Conservation (phyloP, 148 eudicot species). For the Cornus florida region DNA sequence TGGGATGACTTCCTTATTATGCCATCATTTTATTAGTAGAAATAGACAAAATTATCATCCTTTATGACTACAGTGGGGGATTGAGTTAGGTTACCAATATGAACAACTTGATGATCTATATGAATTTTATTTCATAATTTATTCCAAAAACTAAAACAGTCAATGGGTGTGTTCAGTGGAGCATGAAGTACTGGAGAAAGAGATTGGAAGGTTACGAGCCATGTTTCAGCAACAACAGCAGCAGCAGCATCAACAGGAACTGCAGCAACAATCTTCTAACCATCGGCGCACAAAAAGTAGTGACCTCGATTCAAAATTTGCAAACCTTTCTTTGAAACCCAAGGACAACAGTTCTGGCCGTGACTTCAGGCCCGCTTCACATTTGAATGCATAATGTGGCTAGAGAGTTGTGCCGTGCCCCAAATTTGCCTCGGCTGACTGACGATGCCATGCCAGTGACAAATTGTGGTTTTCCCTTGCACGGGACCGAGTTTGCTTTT, state of each 20-base stretch:
- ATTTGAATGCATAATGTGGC: constrained; percentile 34
- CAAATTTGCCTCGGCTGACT: constrained; percentile 19
- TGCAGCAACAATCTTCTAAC: constrained; percentile 41
- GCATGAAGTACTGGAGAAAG: constrained; percentile 82
- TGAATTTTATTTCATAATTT: not conserved
- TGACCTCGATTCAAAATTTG: constrained; percentile 78
- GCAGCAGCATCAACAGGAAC: constrained; percentile 36
- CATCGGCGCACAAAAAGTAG: constrained; percentile 68
- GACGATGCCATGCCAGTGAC: constrained; percentile 21
- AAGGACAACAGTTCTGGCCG: constrained; percentile 52
- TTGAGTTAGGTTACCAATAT: too few relatives aligned
- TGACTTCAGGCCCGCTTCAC: constrained; percentile 55
- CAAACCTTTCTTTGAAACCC: constrained; percentile 61
- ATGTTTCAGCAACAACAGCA: constrained; percentile 63
- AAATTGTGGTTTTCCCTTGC: constrained; percentile 21
- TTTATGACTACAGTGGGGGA: too few relatives aligned
- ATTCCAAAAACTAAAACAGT: not conserved
- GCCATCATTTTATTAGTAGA: too few relatives aligned
- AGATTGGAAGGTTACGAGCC: constrained; percentile 63
- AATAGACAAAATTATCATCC: too few relatives aligned
- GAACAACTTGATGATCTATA: not conserved
- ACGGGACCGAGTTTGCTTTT: constrained; percentile 21
- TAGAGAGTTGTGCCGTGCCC: constrained; percentile 8
- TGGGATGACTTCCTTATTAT: too few relatives aligned
- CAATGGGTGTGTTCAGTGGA: constrained; percentile 50